Percentiles rank a stretch among this genome's conserved stretches.
Conservation (phyloP, 306 rosid species). For the Begonia masoniana region DNA sequence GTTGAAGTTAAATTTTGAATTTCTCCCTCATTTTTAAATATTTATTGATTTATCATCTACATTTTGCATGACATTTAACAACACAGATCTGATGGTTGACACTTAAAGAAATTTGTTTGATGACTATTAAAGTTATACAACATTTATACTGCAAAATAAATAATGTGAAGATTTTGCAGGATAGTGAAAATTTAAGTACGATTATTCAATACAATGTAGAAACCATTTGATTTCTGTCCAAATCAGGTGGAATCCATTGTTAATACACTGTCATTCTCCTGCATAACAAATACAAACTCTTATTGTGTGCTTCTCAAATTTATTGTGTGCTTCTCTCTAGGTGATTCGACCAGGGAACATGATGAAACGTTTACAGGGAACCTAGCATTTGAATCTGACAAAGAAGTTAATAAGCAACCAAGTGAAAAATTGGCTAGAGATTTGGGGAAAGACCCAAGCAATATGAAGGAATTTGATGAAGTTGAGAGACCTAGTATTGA, state of each 20-base stretch:
- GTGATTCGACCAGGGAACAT: conserved; percentile 49
- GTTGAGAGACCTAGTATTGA: conserved; percentile 28
- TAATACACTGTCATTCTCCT: background rate
- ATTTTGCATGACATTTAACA: too few species aligned
- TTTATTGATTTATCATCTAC: too few species aligned
- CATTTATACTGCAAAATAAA: too few species aligned
- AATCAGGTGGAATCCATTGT: background rate
- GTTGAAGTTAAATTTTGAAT: too few species aligned
- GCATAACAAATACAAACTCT: background rate
- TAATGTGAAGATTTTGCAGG: too few species aligned
- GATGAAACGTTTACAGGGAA: conserved; percentile 27
- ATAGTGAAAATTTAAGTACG: too few species aligned
- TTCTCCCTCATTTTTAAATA: too few species aligned
- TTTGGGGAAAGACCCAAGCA: conserved; percentile 16
- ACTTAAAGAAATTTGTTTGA: too few species aligned
- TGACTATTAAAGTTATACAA: too few species aligned
- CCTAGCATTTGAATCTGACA: conserved; percentile 26
- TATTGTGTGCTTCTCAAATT: conserved; percentile 2
- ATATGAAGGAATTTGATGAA: conserved; percentile 34
- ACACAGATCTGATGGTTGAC: too few species aligned
- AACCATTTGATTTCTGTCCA: too few species aligned
- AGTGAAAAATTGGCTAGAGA: conserved; percentile 25
- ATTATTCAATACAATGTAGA: too few species aligned
- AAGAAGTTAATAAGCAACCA: conserved; percentile 33
- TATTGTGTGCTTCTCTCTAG: conserved; percentile 17